Percentiles rank a stretch among this genome's conserved stretches.
Conservation (phyloP, 345 rosid genomes). For the Clausena lansium region DNA sequence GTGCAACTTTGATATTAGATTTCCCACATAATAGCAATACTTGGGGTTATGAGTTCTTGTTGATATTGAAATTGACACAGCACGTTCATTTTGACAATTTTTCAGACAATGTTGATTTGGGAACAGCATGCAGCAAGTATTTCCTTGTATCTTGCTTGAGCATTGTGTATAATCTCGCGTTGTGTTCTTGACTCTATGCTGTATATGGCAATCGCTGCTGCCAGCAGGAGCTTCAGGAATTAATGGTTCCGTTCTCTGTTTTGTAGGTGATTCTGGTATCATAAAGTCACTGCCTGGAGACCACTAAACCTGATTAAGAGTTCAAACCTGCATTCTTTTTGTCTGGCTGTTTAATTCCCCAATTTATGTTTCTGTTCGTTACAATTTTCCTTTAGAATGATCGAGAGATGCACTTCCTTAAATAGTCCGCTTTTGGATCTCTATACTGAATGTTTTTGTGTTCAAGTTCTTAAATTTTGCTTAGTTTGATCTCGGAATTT, state of each 20-base stretch:
- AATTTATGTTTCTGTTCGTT: background rate
- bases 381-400: background rate
- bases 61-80: background rate
- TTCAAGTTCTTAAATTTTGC: background rate
- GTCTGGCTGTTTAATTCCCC: background rate
- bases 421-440: background rate
- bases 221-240: background rate
- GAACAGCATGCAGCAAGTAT: slow-evolving; percentile 82
- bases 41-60: background rate
- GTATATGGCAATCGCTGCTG: background rate
- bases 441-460: background rate
- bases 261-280: slow-evolving; percentile 70
- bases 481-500: background rate
- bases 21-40: background rate
- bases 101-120: slow-evolving; percentile 65
- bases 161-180: slow-evolving; percentile 34
- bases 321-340: background rate
- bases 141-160: slow-evolving; percentile 77
- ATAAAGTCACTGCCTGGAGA: slow-evolving; percentile 65
- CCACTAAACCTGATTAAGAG: slow-evolving; percentile 23
- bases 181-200: background rate
- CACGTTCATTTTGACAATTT: background rate
- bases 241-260: background rate
- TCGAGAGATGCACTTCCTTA: background rate
- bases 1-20: background rate